Conservation (phyloP, 257 asterid genomes). For the Leonotis leonurus region DNA sequence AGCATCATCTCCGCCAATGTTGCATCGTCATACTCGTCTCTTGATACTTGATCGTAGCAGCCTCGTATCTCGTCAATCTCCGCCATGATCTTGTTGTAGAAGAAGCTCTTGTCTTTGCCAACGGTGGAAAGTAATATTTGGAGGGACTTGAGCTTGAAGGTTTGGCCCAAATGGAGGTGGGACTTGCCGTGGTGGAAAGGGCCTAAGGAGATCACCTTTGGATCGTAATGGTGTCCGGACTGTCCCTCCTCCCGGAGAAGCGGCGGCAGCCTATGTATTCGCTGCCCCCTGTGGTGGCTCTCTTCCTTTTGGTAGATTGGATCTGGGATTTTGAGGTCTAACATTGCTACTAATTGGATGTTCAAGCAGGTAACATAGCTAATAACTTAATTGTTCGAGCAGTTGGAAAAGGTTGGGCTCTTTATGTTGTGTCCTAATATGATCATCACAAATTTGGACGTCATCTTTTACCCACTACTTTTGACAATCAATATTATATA, state of each 20-base stretch:
- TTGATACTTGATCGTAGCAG: not conserved
- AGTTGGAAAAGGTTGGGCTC: too few species aligned
- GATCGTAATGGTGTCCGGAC: not conserved
- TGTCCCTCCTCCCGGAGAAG: not conserved
- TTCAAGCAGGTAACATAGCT: not conserved
- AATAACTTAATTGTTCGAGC: too few species aligned
- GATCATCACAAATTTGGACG: not conserved
- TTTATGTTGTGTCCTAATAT: too few species aligned
- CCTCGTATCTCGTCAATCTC: not conserved
- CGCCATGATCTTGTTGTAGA: not conserved
- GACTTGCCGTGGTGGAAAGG: slow-evolving; percentile 3
- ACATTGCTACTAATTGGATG: not conserved
- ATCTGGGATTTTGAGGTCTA: not conserved
- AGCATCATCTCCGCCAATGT: not conserved
- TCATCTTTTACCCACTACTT: not conserved
- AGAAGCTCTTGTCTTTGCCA: not conserved
- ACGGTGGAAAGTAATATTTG: not conserved
- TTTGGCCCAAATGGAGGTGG: not conserved
- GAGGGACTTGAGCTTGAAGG: not conserved
- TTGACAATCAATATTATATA: not conserved
- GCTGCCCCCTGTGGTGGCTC: not conserved
- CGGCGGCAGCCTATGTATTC: not conserved
- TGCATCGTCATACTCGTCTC: not conserved
- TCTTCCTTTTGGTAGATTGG: not conserved
- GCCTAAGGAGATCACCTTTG: not conserved